Evolutionary conservation across 2,329 filamentous ascomycete species (phyloP), one percentile per base, ranked within the genome.

Genomic region (Periconia sp.): DNA sequence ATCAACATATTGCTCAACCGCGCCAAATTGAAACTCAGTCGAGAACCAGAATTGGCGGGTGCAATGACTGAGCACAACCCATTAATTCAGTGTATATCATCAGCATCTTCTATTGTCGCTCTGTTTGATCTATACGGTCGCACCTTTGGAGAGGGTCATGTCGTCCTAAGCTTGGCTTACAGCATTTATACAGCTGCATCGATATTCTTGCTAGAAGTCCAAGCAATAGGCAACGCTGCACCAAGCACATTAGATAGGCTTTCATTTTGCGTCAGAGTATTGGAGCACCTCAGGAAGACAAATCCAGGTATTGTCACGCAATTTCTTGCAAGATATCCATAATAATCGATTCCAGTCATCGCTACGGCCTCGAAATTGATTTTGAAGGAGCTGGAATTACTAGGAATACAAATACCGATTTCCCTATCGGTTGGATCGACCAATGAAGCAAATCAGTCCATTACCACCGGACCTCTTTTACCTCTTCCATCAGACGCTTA

Each of bases 1-100:
- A 40, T 48, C 31, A 48, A 48, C n/a, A 48, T 48, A 17, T 26
- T 48, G 13, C 39, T 45, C 13, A 42, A 50, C 21, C 42, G 46
- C 15, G 42, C 46, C 3, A 50, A 40, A 23, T 19, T 50, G 8
- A 49, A 49, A 18, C 32, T 49, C 5, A 42, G 41, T 29, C 35
- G 42, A 12, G 42, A 46, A 10, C 25, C 46, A n/a, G 25, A 36
- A 11, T 25, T 43, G 4, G 35, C 42, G 3, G 22, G 32, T 6
- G 21, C 24, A 5, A 35, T 40, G 15, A 22, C 42, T 10, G 38
- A 42, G 13, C 38, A 46, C 22, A 50, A 50, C 29, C 46, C 46
- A 15, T 18, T 50, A 4, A 41, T 50, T 15, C 42, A 50, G 17
- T 50, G 46, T 26, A 31, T 50, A 17, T 46, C 46, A 3, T 50